Evolutionary conservation across 495 filamentous ascomycete genomes (phyloP), one percentile per base, ranked within the genome.

Genomic region (Neohortaea acidophila): DNA sequence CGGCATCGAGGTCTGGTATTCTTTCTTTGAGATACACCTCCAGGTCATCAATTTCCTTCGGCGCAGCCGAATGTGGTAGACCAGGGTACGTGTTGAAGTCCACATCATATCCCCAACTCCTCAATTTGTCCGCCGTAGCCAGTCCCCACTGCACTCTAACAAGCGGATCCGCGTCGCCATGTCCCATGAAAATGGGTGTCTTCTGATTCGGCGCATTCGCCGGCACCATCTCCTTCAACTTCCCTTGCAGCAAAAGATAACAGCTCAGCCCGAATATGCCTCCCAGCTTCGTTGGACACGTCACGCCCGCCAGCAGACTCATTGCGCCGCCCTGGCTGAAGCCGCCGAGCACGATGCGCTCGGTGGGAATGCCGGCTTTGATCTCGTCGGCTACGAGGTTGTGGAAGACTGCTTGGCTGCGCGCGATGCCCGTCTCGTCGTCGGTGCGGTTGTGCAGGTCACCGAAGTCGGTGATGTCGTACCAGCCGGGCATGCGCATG

Each of bases 401-500:
- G 61, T 91, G 77, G 59, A 97, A 74, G 53, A 81, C 80, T 18
- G 74, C 67, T 45, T 74, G 69, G 36, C 77, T 82, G 29, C 61
- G 64, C 28, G 83, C 54, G 51, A 94, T 81, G 29, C 89, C 86
- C 2, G 65, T 51, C 57, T 94, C 82, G 50, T 97, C 89, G 55
- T 64, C 75, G 45, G 55, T 45, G 36, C 59, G 60, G 37, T 51
- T 44, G 28, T 34, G 45, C 14, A 62, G 46, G 21, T 49, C 48
- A 22, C 44, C 44, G 30, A 41, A 36, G 31, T 49, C 44, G 30
- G 43, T 24, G 50, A 94, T 81, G 49, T 94, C 84, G 54, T 86
- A 92, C 87, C 87, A 94, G 14, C 79, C 83, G 3, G 85, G 83
- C 82, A 93, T 86, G 8, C 55, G 55, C 77, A 83, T 79, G 22